These are phyloP conservation scores for Davidsoniella neocaledoniae DNA, from an alignment of 2,329 filamentous ascomycete genomes.

Conservation along the genomic window DNA sequence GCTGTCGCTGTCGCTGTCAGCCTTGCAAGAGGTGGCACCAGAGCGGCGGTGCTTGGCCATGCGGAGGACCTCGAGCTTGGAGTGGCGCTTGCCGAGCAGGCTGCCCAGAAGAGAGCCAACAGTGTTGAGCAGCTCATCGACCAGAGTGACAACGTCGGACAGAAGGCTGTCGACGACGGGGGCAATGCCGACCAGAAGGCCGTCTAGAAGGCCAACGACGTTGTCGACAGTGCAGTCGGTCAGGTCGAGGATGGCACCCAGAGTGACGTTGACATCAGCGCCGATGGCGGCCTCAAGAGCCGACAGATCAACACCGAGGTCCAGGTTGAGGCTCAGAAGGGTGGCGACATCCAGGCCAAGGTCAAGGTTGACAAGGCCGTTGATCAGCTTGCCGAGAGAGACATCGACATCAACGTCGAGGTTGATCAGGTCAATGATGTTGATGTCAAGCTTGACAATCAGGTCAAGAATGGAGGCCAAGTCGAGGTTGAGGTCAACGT, in stretches of 20 bases:
- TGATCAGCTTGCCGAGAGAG: slow-evolving; percentile 6
- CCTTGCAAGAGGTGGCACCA: background rate
- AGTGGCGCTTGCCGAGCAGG: slow-evolving; percentile 9
- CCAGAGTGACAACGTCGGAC: background rate
- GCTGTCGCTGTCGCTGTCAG: background rate
- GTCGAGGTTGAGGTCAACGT: slow-evolving; percentile 6
- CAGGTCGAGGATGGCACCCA: slow-evolving; percentile 8
- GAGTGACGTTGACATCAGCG: slow-evolving; percentile 1
- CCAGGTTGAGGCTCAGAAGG: slow-evolving; percentile 7
- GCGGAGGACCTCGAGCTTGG: background rate
- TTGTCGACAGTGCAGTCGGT: slow-evolving; percentile 1
- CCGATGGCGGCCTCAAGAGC: background rate
- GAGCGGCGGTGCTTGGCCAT: slow-evolving; percentile 4
- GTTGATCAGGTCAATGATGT: slow-evolving; percentile 10
- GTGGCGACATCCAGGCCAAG: slow-evolving; percentile 4
- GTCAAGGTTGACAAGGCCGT: slow-evolving; percentile 4
- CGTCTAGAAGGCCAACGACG: slow-evolving; percentile 2
- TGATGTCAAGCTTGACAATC: slow-evolving; percentile 8
- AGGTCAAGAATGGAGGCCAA: slow-evolving; percentile 4
- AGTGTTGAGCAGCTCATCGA: slow-evolving; percentile 3
- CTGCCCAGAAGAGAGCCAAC: slow-evolving; percentile 4
- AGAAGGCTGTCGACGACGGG: slow-evolving; percentile 7
- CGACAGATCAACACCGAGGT: slow-evolving; percentile 4
- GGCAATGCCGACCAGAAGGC: slow-evolving; percentile 2
- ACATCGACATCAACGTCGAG: slow-evolving; percentile 7